A percentile compares a stretch with the other conserved stretches of the same genome.
phyloP scores from a whole-genome alignment of 768 basidiomycete genomes.

The Neoboletus magnificus region DNA sequence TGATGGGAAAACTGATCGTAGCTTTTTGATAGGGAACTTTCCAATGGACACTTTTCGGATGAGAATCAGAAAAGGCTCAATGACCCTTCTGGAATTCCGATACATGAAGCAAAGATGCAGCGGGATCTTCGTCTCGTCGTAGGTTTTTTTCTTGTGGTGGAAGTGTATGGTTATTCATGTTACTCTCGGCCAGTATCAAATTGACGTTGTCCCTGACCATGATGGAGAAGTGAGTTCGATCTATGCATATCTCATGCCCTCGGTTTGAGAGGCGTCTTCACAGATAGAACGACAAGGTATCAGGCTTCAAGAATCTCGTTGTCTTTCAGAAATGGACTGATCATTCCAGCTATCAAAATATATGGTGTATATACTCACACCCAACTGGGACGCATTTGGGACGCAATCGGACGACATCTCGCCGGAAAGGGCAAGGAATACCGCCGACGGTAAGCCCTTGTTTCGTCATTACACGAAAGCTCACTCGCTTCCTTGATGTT shows the following conservation, averaged over 20 bases:
- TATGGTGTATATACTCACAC: slow-evolving; percentile 51
- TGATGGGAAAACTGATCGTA: background rate
- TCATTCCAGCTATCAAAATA: slow-evolving; percentile 40
- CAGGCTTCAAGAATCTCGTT: background rate
- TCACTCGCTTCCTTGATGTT: background rate
- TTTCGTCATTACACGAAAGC: background rate
- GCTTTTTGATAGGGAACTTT: slow-evolving; percentile 50
- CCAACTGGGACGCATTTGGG: slow-evolving; percentile 48
- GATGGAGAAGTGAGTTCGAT: slow-evolving; percentile 21
- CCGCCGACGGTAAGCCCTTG: slow-evolving; percentile 38
- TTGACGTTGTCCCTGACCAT: slow-evolving; percentile 44
- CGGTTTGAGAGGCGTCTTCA: slow-evolving; percentile 5
- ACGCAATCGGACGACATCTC: slow-evolving; percentile 42
- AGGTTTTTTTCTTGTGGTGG: slow-evolving; percentile 14
- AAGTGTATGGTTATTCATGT: background rate
- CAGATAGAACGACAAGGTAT: slow-evolving; percentile 42
- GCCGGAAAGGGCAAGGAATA: slow-evolving; percentile 50
- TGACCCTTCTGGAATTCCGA: slow-evolving; percentile 46
- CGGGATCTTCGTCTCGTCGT: slow-evolving; percentile 50
- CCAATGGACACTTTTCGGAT: slow-evolving; percentile 63
- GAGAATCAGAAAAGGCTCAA: slow-evolving; percentile 65
- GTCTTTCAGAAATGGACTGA: background rate
- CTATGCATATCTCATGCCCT: background rate
- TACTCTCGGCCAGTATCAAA: slow-evolving; percentile 40
- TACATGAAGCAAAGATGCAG: slow-evolving; percentile 70